Evolutionary conservation across 2,329 filamentous ascomycete genomes (phyloP), one percentile per base, ranked within the genome.

Genomic region (Uncinocarpus reesii): DNA sequence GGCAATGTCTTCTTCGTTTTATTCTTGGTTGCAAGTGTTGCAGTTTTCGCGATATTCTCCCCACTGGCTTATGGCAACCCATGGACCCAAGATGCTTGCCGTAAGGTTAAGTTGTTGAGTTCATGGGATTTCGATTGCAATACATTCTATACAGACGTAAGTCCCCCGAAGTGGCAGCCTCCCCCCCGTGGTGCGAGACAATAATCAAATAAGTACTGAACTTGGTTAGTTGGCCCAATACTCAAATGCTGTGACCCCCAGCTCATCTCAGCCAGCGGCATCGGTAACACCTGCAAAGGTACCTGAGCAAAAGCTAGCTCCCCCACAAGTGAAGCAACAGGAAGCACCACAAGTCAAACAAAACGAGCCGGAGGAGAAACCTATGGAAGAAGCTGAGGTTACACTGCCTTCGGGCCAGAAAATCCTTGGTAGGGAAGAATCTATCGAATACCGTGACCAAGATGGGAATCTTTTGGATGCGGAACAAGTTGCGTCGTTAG

Each of bases 41-140:
- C 79, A 15, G 84, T 82, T 4, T 98, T 96, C 63, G 75, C 77
- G 1, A 71, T 95, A n/a, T 93, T 87, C 65, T 80, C 89, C 7
- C 92, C 92, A 32, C 75, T 98, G 31, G 81, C 86, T 8, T 98
- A 98, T 61, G 92, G 92, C 53, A 95, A 94, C 64, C 74, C 81
- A 44, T 98, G 92, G 92, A 98, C 90, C 44, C 85, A 87, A 72
- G 71, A 76, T 51, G 83, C 92, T 61, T 98, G 92, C 75, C 81
- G 80, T 57, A 80, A 80, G 49, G 83, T 92, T 53, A 96, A 96
- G 74, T 73, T 98, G 10, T 82, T 96, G 62, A 73, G 77, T 50
- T 83, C 80, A 1, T 98, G 92, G 92, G 92, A 98, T 65, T 98
- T 90, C 78, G 92, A 98, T 67, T 98, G 92, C 77, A 95, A 94